These are phyloP conservation scores for Lactarius pseudohatsudake DNA, from an alignment of 768 basidiomycete species.

Conservation along the genomic window DNA sequence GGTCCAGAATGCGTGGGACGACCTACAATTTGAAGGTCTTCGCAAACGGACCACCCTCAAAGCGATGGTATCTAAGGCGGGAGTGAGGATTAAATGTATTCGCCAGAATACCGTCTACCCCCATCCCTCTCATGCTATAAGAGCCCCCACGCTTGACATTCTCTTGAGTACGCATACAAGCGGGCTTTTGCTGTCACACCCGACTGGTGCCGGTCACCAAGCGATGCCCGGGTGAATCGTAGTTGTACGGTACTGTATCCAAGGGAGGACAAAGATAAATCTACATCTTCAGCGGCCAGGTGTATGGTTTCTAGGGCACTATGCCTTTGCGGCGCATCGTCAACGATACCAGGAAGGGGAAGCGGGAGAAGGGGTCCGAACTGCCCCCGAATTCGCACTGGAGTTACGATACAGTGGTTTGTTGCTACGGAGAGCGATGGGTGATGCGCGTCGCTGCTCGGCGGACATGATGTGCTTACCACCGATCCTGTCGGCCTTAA, in stretches of 20 bases:
- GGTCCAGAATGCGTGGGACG: background rate
- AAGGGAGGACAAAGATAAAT: background rate
- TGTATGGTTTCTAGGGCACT: background rate
- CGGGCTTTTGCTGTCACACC: background rate
- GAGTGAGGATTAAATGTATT: background rate
- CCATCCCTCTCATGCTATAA: background rate
- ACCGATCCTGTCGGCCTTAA: background rate
- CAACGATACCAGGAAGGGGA: background rate
- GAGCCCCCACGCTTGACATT: background rate
- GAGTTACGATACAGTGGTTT: background rate
- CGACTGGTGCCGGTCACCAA: background rate
- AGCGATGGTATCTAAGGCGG: background rate
- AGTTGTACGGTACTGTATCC: background rate
- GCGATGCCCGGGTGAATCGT: background rate
- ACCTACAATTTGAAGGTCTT: background rate
- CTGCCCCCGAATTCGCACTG: background rate
- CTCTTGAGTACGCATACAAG: background rate
- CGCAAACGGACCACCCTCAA: background rate
- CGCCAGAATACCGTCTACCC: background rate
- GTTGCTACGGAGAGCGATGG: background rate
- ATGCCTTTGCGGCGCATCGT: background rate
- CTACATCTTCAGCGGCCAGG: no score
- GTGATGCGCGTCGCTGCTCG: background rate
- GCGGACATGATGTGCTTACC: background rate
- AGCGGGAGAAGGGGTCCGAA: background rate